Base-by-base conservation (phyloP, 192 early-diverging fungal species). In the Oehlia diaphana region DNA sequence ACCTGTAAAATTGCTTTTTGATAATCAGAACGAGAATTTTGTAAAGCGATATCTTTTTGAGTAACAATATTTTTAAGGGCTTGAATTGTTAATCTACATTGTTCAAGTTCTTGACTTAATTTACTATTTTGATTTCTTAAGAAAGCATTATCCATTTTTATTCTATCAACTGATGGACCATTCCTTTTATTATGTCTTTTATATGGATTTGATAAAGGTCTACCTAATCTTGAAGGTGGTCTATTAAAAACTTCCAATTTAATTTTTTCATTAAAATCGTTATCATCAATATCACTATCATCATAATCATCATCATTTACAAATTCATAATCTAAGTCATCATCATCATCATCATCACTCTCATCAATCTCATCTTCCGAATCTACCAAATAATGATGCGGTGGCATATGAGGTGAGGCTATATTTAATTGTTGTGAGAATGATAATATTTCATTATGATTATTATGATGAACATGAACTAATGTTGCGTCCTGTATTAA, bases 101-200 rank as follows among this genome's bases (percentile, higher is more conserved):
- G 74, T 44, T 62, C 63, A 21, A 76, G 35, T 76, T 76, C 74
- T 42, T 28, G 28, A n/a, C 12, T 16, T 7, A 76, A 37, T 42
- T 62, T 76, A 21, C 21, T 26, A 44, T 76, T 76, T 76, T 76
- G 74, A 64, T 63, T 64, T 44, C 63, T 76, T n/a, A 76, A 28
- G 35, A 76, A 76, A 62, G 53, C 31, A 76, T 76, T 76, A 14
- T 76, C 74, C 37, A 76, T 37, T 64, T 74, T 35, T 74, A 42
- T 50, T 50, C 68, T 14, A 42, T 61, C 31, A 62, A 62, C 16
- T 33, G 73, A 53, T 42, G 21, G 35, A 61, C 12, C 9, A 37
- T 64, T 47, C 50, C 65, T 75, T 23, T 44, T 70, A 16, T 31
- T 50, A 28, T n/a, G 62, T 63, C 23, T 50, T 5, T 44, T 44